Base-by-base conservation (phyloP, 345 rosid species). In the Lumnitzera littorea region DNA sequence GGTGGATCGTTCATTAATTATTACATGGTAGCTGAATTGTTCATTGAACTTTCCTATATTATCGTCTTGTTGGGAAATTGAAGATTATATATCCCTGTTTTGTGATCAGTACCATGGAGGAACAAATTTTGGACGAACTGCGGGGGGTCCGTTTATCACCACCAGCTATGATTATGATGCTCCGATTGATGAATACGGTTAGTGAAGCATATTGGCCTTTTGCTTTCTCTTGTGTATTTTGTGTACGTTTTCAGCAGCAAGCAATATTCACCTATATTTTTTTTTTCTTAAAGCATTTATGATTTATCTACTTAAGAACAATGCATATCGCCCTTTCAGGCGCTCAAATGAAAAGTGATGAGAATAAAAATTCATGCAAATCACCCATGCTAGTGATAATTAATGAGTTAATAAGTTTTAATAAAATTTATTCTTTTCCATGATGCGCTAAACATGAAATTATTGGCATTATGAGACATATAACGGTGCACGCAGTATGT, bases 121-220 rank as follows among this genome's bases (percentile, higher is more conserved):
- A 73, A 95, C 99, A 55, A 95, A 95, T 75, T 95, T 95, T 66
- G 99, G 99, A 50, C 80, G 99, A 15, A 95, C 99, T 65, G 97
- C 99, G 58, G 99, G 99, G 65, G 99, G 99, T 75, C 99, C 99
- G n/a, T 95, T 95, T 77, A 95, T 95, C 65, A 88, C 99, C 53
- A 91, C 99, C 20, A 95, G 90, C 74, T 91, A 91, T 71, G 99
- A 95, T 66, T 95, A 95, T 54, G 99, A 91, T 61, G 99, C 96
- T 58, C 98, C 96, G 58, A 80, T 95, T 1, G 99, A 95, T 53
- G 99, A 95, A 81, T 95, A 88, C 7, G 99, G 99, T 88, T 80
- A n/a, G 85, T 60, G 46, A n/a, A 50, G 17, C 50, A 55, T 2
- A 60, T 55, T 56, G 11, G 25, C 16, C 27, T 27, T 53, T 13